A percentile compares a stretch with the other conserved stretches of the same genome.
These are phyloP conservation scores for Geotrichum restrictum DNA, from an alignment of 1,139 yeast species.

Conservation along the genomic window DNA sequence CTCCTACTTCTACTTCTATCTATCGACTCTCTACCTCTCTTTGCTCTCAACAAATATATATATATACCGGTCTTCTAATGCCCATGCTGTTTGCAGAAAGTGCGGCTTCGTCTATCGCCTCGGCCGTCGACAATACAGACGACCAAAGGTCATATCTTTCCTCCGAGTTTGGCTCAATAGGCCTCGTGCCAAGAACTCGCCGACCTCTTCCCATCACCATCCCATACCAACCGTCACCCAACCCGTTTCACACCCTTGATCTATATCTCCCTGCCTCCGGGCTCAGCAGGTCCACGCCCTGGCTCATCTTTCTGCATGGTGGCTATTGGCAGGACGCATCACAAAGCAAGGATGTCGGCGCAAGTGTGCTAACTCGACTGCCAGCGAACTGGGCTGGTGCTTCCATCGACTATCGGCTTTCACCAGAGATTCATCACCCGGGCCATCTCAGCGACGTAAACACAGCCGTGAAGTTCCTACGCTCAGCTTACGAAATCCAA, in stretches of 20 bases:
- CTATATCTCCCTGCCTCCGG: constrained; percentile 25
- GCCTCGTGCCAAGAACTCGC: constrained; percentile 20
- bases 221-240: constrained; percentile 26
- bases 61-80: too few species aligned
- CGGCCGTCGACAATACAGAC: constrained; percentile 6
- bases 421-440: constrained; percentile 62
- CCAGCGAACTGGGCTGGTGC: constrained; percentile 30
- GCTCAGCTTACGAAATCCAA: constrained; percentile 32
- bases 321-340: constrained; percentile 78
- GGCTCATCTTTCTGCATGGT: constrained; percentile 63
- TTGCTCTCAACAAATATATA: too few species aligned
- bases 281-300: constrained; percentile 23
- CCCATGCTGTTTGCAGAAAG: constrained; percentile 2
- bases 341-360: constrained; percentile 56
- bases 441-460: constrained; percentile 55
- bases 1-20: too few species aligned
- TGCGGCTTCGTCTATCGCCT: constrained; percentile 4
- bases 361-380: constrained; percentile 35
- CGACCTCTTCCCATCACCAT: constrained; percentile 24
- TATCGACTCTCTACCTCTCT: too few species aligned
- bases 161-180: constrained; percentile 15
- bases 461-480: constrained; percentile 41
- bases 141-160: constrained; percentile 13
- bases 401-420: constrained; percentile 63
- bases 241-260: constrained; percentile 27